Conservation (phyloP, 108 stramenopile genomes). For the Fistulifera pelliculosa region DNA sequence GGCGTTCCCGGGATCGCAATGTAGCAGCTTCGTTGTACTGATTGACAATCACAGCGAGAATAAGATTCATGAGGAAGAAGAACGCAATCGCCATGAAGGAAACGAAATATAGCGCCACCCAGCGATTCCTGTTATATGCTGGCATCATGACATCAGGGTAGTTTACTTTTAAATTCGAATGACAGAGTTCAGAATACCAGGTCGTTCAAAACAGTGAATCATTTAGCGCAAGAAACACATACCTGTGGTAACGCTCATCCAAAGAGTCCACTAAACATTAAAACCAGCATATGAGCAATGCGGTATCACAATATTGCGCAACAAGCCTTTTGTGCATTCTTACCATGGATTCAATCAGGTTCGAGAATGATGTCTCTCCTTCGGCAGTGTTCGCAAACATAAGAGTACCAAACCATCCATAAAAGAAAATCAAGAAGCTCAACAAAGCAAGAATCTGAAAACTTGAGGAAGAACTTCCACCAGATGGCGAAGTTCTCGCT, state of each 20-base stretch:
- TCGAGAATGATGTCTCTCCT: conserved; percentile 49
- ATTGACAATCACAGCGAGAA: conserved; percentile 57
- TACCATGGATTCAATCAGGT: conserved; percentile 38
- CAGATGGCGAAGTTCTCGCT: conserved; percentile 38
- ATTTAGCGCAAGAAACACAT: no score
- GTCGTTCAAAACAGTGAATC: no score
- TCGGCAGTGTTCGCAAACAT: conserved; percentile 47
- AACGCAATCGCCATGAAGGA: conserved; percentile 63
- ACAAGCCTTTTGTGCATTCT: no score
- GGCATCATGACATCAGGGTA: conserved; percentile 80
- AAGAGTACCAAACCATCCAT: conserved; percentile 61
- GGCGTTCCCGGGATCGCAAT: conserved; percentile 16
- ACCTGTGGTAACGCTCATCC: conserved; percentile 69
- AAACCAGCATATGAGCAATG: conserved; percentile 3
- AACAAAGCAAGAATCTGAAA: conserved; percentile 30
- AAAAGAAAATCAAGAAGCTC: conserved; percentile 31
- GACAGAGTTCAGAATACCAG: no score
- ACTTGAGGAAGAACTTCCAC: conserved; percentile 43
- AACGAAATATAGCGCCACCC: conserved; percentile 53
- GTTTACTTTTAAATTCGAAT: conserved; percentile 24
- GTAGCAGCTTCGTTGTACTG: conserved; percentile 45
- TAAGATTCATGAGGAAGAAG: conserved; percentile 74
- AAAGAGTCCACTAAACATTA: conserved; percentile 29
- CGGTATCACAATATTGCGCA: no score
- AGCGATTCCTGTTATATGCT: conserved; percentile 57